A percentile compares a stretch with the other conserved stretches of the same genome.
Conservation (phyloP, 2,329 filamentous ascomycete species). For the Ophiocordyceps camponoti-saundersi region DNA sequence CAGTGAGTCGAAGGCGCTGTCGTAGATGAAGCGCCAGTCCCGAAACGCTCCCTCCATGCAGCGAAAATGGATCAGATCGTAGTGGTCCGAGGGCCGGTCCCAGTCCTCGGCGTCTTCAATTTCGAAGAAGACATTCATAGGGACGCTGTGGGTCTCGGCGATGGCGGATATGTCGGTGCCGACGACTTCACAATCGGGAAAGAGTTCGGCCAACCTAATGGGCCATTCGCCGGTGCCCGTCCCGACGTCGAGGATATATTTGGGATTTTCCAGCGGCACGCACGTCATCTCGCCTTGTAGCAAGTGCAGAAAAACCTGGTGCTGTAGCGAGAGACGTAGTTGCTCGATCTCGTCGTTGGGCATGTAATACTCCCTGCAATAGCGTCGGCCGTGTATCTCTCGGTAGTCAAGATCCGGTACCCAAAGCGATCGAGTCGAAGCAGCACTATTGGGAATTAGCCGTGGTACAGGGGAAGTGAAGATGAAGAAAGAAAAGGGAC, state of each 20-base stretch:
- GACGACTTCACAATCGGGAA: slow-evolving; percentile 36
- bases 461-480: neutral
- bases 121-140: slow-evolving; percentile 42
- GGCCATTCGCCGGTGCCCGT: slow-evolving; percentile 38
- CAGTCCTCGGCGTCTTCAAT: slow-evolving; percentile 44
- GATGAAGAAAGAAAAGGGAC: neutral
- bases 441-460: slow-evolving; percentile 12
- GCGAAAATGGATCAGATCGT: slow-evolving; percentile 40
- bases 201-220: slow-evolving; percentile 34
- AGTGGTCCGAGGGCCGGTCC: slow-evolving; percentile 32
- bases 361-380: slow-evolving; percentile 46
- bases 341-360: slow-evolving; percentile 51
- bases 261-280: slow-evolving; percentile 21
- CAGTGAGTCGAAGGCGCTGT: slow-evolving; percentile 32
- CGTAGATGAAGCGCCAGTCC: slow-evolving; percentile 38
- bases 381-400: slow-evolving; percentile 44
- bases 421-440: slow-evolving; percentile 31
- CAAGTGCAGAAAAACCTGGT: slow-evolving; percentile 42
- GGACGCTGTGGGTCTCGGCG: slow-evolving; percentile 34
- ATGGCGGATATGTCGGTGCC: slow-evolving; percentile 43
- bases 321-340: slow-evolving; percentile 41
- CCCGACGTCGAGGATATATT: slow-evolving; percentile 36
- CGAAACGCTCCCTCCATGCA: slow-evolving; percentile 37
- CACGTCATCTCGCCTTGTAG: slow-evolving; percentile 27
- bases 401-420: slow-evolving; percentile 36